Evolutionary conservation across 2,329 filamentous ascomycete genomes (phyloP), one percentile per base, ranked within the genome.

Genomic region (Elsinoe arachidis): DNA sequence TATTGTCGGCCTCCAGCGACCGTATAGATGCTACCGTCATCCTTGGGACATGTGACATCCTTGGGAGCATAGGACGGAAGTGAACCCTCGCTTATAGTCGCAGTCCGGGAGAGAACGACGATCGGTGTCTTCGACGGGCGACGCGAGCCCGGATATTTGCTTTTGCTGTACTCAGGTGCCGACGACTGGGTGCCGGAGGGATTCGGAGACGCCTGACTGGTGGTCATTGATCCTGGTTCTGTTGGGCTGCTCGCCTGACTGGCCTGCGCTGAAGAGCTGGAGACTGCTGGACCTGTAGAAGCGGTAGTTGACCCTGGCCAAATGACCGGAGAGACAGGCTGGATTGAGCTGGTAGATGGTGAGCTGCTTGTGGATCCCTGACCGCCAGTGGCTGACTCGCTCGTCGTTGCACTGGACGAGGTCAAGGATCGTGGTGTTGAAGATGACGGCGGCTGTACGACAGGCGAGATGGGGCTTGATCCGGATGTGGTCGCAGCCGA

Each of bases 1-100:
- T 67, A 69, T 47, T 60, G 61, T 46, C 63, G 62, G 47, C 61
- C 61, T 44, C 61, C 59, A 2, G 64, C 63, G 4, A 58, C 54
- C n/a, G 14, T 34, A 44, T 56, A 56, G 26, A 56, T 23, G 14
- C n/a, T 33, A 15, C 54, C 43, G 26, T 56, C 33, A 35, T 56
- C 30, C 11, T 14, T 37, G 12, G 54, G 54, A 37, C 54, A 56
- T 5, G 30, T 23, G 5, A 56, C 39, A 12, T 26, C 23, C 30
- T 33, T 56, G 10, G 54, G 54, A 9, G 41, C 19, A 21, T 34
- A 56, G n/a, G 54, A 38, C 3, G 54, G 54, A 17, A 17, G n/a
- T 19, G 54, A 2, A 6, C 35, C 37, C n/a, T 37, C 37, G 9
- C 12, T 33, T 5, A 19, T 55, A 12, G 43, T 43, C 38, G 54